Evolutionary conservation across 2,329 filamentous ascomycete genomes (phyloP).

Genomic region (Fusarium torreyae): DNA sequence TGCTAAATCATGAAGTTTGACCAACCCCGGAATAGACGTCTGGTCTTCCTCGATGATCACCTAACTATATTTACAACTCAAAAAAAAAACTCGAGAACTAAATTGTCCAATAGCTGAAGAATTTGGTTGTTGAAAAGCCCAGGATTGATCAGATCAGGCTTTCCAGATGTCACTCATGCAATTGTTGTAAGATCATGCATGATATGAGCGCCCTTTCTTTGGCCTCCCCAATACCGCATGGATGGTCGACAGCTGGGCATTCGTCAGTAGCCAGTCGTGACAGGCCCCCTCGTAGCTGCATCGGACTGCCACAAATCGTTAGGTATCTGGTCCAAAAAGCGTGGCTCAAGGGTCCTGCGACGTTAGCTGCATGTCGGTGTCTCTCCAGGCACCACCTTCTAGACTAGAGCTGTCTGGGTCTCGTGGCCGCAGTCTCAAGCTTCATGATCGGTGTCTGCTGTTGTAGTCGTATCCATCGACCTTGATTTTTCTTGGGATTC

Average conservation of each 20-base stretch:
- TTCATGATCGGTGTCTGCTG: constrained; percentile 27
- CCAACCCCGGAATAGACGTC: not conserved
- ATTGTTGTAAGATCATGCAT: too few relatives aligned
- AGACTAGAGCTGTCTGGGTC: constrained; percentile 25
- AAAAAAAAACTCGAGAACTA: too few relatives aligned
- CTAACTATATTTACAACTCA: too few relatives aligned
- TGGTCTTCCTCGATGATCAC: too few relatives aligned
- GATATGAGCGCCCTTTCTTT: too few relatives aligned
- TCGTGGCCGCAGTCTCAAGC: constrained; percentile 18
- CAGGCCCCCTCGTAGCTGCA: constrained; percentile 11
- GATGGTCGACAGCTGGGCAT: constrained; percentile 23
- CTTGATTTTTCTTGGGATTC: not conserved
- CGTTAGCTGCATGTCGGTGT: constrained; percentile 29
- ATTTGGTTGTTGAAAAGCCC: too few relatives aligned
- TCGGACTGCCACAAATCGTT: constrained; percentile 33
- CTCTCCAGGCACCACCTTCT: constrained; percentile 9
- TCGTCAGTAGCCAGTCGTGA: constrained; percentile 6
- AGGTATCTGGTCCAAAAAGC: constrained; percentile 8
- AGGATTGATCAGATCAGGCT: too few relatives aligned
- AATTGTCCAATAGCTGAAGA: too few relatives aligned
- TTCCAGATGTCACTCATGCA: too few relatives aligned
- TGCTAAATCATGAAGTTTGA: constrained; percentile 26
- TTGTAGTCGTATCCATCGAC: not conserved
- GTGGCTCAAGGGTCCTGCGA: constrained; percentile 29
- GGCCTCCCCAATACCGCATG: constrained; percentile 22